Base-by-base conservation (phyloP, 805 yeast genomes). In the Kodamaea neixiangensis region DNA sequence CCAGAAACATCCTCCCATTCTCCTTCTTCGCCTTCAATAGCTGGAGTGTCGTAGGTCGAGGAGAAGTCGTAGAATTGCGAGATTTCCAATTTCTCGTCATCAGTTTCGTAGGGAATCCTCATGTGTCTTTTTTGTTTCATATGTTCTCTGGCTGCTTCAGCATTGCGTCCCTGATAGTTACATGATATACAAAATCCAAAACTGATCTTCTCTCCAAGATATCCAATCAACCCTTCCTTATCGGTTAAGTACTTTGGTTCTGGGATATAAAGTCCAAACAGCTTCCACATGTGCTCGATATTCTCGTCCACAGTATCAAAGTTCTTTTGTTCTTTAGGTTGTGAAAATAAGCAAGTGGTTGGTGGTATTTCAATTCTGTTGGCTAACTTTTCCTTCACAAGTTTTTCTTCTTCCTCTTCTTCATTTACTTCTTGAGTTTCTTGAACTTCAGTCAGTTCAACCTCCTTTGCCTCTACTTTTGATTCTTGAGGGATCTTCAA, bases 81-180 rank as follows among this genome's bases (percentile, higher is more conserved):
- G 41, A 93, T 77, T 61, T 85, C 87, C 44, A 83, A 78, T 62
- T 84, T 83, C 61, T 94, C 96, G 51, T 85, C 86, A 48, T 82
- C 86, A 0, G 82, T 69, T 60, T 94, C 98, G 68, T 87, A 94
- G 0, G 98, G 97, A 53, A 94, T 78, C 62, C 83, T 81, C 72
- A 93, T 87, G 67, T 94, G 99, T 51, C 90, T 83, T 68, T 94
- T 94, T 7, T 87, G 79, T 3, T 76, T 60, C 87, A 90, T 86
- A 67, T 94, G 99, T 40, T 89, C 94, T 58, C 97, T 84, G 9
- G 89, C 91, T 53, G 96, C 87, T 61, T 89, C 96, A 25, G 93
- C 64, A 48, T 83, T 82, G 54, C 81, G 80, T n/a, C 98, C 98
- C 67, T 88, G 87, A 64, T 85, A 94, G 29, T 76, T 75, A 66